These are phyloP conservation scores for Scheffersomyces lignicola DNA, from an alignment of 1,139 yeast genomes.

Conservation along the genomic window DNA sequence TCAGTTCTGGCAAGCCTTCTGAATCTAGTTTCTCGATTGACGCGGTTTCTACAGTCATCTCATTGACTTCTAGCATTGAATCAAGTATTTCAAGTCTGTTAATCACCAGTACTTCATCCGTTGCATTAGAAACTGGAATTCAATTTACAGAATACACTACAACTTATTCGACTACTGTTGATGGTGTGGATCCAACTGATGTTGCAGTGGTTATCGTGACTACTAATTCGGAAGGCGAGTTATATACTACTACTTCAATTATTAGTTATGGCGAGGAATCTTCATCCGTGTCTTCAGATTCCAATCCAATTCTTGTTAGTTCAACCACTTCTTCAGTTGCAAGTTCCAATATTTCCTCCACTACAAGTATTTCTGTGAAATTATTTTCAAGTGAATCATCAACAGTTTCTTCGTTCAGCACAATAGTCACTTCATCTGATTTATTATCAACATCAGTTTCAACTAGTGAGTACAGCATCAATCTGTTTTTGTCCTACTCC, in stretches of 20 bases:
- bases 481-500: too few relatives aligned
- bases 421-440: too few relatives aligned
- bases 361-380: too few relatives aligned
- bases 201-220: conserved; percentile 13
- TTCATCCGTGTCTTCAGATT: too few relatives aligned
- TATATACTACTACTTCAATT: conserved; percentile 11
- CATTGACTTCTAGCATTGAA: background rate
- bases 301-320: background rate
- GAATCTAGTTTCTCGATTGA: background rate
- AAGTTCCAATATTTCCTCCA: background rate
- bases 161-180: conserved; percentile 16
- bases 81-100: background rate
- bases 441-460: too few relatives aligned
- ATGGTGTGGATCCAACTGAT: conserved; percentile 17
- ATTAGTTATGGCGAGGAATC: too few relatives aligned
- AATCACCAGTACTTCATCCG: conserved; percentile 8
- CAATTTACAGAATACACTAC: conserved; percentile 17
- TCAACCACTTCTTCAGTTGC: background rate
- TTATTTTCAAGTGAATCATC: too few relatives aligned
- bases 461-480: too few relatives aligned
- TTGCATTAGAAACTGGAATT: conserved; percentile 5
- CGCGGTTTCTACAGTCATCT: background rate
- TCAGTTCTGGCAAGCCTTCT: background rate
- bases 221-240: conserved; percentile 6
- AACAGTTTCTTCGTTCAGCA: too few relatives aligned